These are phyloP conservation scores for Nemania abortiva DNA, from an alignment of 2,329 filamentous ascomycete species.

Conservation along the genomic window DNA sequence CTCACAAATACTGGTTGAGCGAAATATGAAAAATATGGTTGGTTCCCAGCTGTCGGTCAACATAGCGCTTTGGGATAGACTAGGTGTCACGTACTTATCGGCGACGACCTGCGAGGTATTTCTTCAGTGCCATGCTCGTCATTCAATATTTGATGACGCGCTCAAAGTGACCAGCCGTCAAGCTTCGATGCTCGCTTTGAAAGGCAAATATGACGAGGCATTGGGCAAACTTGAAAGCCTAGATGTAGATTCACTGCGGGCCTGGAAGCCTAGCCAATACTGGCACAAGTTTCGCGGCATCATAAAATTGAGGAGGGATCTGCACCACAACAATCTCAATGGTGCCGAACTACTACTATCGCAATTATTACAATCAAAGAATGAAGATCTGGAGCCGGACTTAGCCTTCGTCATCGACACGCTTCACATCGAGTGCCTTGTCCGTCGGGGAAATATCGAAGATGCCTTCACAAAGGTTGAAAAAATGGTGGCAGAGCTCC, in stretches of 20 bases:
- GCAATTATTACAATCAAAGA: slow-evolving; percentile 65
- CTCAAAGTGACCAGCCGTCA: slow-evolving; percentile 79
- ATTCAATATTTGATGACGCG: slow-evolving; percentile 77
- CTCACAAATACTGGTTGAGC: slow-evolving; percentile 83
- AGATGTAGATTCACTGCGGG: slow-evolving; percentile 72
- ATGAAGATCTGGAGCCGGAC: slow-evolving; percentile 65
- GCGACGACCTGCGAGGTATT: slow-evolving; percentile 78
- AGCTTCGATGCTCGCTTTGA: slow-evolving; percentile 73
- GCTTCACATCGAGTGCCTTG: slow-evolving; percentile 65
- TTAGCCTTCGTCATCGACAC: slow-evolving; percentile 64
- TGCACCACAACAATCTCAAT: slow-evolving; percentile 67
- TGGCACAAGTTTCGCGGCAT: slow-evolving; percentile 75
- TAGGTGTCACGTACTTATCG: slow-evolving; percentile 72
- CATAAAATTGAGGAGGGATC: slow-evolving; percentile 72
- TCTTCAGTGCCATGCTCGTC: slow-evolving; percentile 74
- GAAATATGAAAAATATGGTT: slow-evolving; percentile 77
- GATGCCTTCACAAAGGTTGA: slow-evolving; percentile 64
- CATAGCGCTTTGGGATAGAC: slow-evolving; percentile 79
- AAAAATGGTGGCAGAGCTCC: slow-evolving; percentile 56
- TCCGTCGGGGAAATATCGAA: slow-evolving; percentile 61
- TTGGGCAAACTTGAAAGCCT: slow-evolving; percentile 70
- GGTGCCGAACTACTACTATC: slow-evolving; percentile 63
- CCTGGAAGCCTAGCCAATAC: slow-evolving; percentile 82
- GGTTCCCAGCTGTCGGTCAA: slow-evolving; percentile 80
- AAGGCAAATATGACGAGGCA: slow-evolving; percentile 78